phyloP scores from a whole-genome alignment of 306 rosid species.

The Argentina anserina region DNA sequence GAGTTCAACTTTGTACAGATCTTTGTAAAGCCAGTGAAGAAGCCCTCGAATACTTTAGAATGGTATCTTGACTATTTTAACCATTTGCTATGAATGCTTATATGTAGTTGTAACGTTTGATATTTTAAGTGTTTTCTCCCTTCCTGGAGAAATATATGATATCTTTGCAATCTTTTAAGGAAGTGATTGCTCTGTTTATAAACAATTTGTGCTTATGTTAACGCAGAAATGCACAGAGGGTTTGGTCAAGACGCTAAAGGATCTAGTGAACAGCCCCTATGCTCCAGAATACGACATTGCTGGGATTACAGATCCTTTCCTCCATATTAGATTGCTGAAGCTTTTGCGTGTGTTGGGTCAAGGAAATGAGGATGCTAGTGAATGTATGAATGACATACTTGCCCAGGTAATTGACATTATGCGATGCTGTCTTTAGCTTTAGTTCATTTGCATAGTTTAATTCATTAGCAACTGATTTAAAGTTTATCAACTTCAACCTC shows the following conservation, averaged over 20 bases:
- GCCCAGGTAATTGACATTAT: slow-evolving; percentile 69
- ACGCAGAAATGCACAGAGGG: slow-evolving; percentile 84
- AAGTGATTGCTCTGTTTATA: slow-evolving; percentile 15
- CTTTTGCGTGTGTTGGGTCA: slow-evolving; percentile 90
- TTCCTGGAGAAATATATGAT: slow-evolving; percentile 17
- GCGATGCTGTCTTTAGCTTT: slow-evolving; percentile 16
- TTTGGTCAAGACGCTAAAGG: slow-evolving; percentile 82
- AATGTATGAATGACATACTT: slow-evolving; percentile 94
- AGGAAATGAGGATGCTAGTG: slow-evolving; percentile 91
- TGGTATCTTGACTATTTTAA: slow-evolving; percentile 53
- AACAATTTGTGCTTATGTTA: slow-evolving; percentile 25
- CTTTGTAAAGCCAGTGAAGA: slow-evolving; percentile 79
- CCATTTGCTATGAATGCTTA: slow-evolving; percentile 14
- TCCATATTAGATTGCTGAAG: slow-evolving; percentile 85
- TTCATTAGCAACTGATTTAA: slow-evolving; percentile 14
- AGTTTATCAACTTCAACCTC: slow-evolving; percentile 12
- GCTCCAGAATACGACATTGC: slow-evolving; percentile 95
- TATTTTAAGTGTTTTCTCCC: not conserved
- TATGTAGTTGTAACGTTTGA: slow-evolving; percentile 9
- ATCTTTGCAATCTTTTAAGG: slow-evolving; percentile 11
- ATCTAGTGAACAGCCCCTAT: slow-evolving; percentile 85
- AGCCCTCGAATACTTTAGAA: slow-evolving; percentile 85
- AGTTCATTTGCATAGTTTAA: slow-evolving; percentile 10
- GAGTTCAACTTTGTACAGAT: slow-evolving; percentile 95
- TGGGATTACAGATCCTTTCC: slow-evolving; percentile 97